phyloP scores from a whole-genome alignment of 2,329 filamentous ascomycete genomes.

The Pseudogymnoascus sp. region DNA sequence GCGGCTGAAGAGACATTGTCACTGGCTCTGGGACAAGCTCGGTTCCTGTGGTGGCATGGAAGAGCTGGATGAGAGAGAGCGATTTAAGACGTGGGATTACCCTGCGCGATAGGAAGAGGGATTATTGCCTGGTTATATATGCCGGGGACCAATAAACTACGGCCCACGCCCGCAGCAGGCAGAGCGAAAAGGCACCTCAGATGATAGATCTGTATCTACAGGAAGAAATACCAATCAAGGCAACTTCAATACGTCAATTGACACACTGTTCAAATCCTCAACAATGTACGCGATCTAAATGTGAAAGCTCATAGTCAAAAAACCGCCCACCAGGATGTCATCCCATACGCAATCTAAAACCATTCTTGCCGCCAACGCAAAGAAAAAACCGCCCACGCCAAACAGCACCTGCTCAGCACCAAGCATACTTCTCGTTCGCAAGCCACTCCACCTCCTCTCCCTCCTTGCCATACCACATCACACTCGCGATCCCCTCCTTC shows the following conservation, averaged over 20 bases:
- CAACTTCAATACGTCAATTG: not conserved
- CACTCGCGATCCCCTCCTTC: slow-evolving; percentile 57
- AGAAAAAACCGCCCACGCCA: not conserved
- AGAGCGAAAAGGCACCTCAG: not conserved
- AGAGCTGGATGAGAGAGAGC: not conserved
- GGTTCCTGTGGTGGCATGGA: not conserved
- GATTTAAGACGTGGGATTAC: not conserved
- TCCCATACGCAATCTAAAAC: not conserved
- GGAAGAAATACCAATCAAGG: not conserved
- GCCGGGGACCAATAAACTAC: not conserved
- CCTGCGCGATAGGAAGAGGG: not conserved
- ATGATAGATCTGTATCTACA: not conserved
- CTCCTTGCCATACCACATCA: slow-evolving; percentile 59
- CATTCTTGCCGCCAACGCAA: not conserved
- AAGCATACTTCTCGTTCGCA: slow-evolving; percentile 68
- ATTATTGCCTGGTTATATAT: not conserved
- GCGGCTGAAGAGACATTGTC: not conserved
- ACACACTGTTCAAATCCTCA: not conserved
- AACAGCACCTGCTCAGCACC: slow-evolving; percentile 46
- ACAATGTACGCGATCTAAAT: not conserved
- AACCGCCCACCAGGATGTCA: not conserved
- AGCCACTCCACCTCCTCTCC: slow-evolving; percentile 58
- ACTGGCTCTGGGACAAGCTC: not conserved
- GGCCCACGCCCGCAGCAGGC: not conserved
- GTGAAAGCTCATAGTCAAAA: not conserved